Conservation (phyloP, 257 asterid species). For the Ballota nigra region DNA sequence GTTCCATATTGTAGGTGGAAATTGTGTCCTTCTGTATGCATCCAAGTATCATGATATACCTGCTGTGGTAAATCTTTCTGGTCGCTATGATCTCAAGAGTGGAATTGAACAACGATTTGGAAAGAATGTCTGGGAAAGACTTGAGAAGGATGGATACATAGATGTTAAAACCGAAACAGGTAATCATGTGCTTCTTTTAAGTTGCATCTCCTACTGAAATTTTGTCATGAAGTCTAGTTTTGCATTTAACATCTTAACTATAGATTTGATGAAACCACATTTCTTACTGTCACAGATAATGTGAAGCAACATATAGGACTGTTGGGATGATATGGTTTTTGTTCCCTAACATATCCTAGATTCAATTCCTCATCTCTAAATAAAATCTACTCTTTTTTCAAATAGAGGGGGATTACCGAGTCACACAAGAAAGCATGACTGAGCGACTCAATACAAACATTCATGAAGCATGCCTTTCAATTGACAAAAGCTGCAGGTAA, state of each 20-base stretch:
- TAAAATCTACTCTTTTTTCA: not conserved
- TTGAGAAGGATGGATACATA: slow-evolving; percentile 69
- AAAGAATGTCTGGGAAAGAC: slow-evolving; percentile 43
- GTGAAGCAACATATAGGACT: not conserved
- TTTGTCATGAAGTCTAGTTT: not conserved
- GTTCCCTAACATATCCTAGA: too few species aligned
- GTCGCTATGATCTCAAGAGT: slow-evolving; percentile 70
- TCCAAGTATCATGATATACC: slow-evolving; percentile 70
- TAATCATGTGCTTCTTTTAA: slow-evolving; percentile 22
- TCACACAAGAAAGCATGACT: slow-evolving; percentile 66
- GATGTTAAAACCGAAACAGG: slow-evolving; percentile 58
- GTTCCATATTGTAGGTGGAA: slow-evolving; percentile 54
- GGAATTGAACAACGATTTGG: slow-evolving; percentile 77
- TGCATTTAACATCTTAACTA: not conserved
- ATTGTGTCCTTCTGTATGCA: slow-evolving; percentile 71
- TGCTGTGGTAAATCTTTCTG: slow-evolving; percentile 75
- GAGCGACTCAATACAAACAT: slow-evolving; percentile 74
- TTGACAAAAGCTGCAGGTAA: slow-evolving; percentile 70
- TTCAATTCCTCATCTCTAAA: not conserved
- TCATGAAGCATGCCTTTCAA: slow-evolving; percentile 70
- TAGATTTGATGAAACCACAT: not conserved
- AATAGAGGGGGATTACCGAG: slow-evolving; percentile 54
- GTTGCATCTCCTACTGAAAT: not conserved
- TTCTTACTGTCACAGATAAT: not conserved
- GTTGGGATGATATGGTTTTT: too few species aligned